phyloP scores from a whole-genome alignment of 495 filamentous ascomycete genomes.

The Trichoderma parareesei region DNA sequence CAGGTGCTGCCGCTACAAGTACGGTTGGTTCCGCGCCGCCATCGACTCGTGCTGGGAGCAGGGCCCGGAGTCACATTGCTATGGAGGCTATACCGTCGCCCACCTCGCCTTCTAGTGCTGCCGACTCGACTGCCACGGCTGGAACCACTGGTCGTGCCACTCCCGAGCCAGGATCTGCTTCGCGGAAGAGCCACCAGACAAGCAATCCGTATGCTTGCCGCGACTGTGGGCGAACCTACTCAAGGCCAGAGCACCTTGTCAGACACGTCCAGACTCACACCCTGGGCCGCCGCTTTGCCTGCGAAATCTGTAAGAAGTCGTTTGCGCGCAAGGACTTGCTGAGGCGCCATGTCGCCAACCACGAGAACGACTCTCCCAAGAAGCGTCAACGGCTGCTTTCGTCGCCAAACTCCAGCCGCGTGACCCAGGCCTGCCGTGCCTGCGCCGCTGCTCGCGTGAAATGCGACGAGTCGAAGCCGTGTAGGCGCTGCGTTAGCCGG shows the following conservation, averaged over 20 bases:
- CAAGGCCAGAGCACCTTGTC: slow-evolving; percentile 48
- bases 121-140: not conserved
- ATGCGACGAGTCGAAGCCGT: slow-evolving; percentile 44
- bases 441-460: slow-evolving; percentile 48
- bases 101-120: not conserved
- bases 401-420: slow-evolving; percentile 39
- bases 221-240: slow-evolving; percentile 45
- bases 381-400: slow-evolving; percentile 37
- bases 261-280: slow-evolving; percentile 52
- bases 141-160: not conserved
- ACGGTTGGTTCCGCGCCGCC: not conserved
- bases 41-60: not conserved
- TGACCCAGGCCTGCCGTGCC: slow-evolving; percentile 45
- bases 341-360: slow-evolving; percentile 47
- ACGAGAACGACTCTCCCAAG: slow-evolving; percentile 36
- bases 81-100: not conserved
- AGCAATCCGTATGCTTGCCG: slow-evolving; percentile 45
- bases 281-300: slow-evolving; percentile 45
- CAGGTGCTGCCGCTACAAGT: slow-evolving; percentile 4
- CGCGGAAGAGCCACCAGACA: slow-evolving; percentile 19
- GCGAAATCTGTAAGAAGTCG: slow-evolving; percentile 43
- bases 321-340: slow-evolving; percentile 48
- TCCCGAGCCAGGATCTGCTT: not conserved
- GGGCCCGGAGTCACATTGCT: not conserved
- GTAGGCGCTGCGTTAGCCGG: slow-evolving; percentile 40